Evolutionary conservation across 768 basidiomycete species (phyloP).

Genomic region (Myochromella boudieri): DNA sequence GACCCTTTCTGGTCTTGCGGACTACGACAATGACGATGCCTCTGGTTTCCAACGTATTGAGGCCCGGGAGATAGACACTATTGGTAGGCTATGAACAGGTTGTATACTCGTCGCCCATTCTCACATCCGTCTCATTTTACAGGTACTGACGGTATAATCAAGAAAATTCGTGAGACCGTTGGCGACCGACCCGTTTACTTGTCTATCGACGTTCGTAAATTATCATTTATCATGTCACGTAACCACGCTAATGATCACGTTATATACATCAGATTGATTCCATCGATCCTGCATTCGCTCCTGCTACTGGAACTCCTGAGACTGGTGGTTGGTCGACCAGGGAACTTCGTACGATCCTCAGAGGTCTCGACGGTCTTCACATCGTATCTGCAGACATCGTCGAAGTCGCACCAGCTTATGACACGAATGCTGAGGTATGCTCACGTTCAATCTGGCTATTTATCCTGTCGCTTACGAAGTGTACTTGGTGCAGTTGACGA

Average conservation of each 20-base stretch:
- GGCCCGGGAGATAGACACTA: constrained; percentile 81
- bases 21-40: constrained; percentile 75
- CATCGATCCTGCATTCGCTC: constrained; percentile 80
- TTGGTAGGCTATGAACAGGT: constrained; percentile 44
- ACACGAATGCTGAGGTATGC: constrained; percentile 41
- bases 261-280: constrained; percentile 58
- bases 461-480: constrained; percentile 3
- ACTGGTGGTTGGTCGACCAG: constrained; percentile 85
- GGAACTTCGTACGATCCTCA: constrained; percentile 73
- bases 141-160: constrained; percentile 77
- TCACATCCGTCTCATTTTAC: neutral
- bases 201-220: constrained; percentile 63
- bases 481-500: constrained; percentile 15
- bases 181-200: constrained; percentile 76
- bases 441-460: constrained; percentile 21
- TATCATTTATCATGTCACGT: neutral
- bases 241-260: constrained; percentile 3
- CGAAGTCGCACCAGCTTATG: constrained; percentile 83
- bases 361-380: constrained; percentile 72
- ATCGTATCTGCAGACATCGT: constrained; percentile 85
- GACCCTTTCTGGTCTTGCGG: constrained; percentile 73
- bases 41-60: constrained; percentile 83
- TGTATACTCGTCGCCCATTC: neutral
- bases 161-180: constrained; percentile 77
- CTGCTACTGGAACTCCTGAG: constrained; percentile 84